A percentile compares a stretch with the other conserved stretches of the same genome.
phyloP scores from a whole-genome alignment of 1,284 basidiomycete genomes.

The Flammula alnicola region DNA sequence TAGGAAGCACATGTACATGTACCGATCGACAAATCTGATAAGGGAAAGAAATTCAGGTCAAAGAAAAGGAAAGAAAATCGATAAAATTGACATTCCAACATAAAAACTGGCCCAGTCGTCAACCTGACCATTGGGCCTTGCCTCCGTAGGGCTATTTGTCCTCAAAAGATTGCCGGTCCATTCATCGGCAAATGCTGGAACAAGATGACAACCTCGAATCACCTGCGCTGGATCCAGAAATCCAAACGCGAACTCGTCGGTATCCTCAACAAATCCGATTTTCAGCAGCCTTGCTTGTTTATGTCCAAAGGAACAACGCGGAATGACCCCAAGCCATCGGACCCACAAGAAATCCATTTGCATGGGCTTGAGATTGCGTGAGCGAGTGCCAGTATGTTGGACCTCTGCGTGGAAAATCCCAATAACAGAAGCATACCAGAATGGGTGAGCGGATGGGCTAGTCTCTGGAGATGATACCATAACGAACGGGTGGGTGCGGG shows the following conservation, averaged over 20 bases:
- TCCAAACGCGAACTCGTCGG: constrained; percentile 38
- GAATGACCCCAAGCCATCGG: constrained; percentile 36
- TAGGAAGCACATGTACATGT: too few relatives aligned
- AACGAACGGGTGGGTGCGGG: constrained; percentile 33
- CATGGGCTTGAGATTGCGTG: not conserved
- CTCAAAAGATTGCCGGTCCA: too few relatives aligned
- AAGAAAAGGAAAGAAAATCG: too few relatives aligned
- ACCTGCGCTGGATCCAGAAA: constrained; percentile 44
- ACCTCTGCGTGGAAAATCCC: constrained; percentile 33
- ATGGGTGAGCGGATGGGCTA: constrained; percentile 15
- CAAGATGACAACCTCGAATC: constrained; percentile 39
- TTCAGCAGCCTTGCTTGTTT: constrained; percentile 31
- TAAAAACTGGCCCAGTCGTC: too few relatives aligned
- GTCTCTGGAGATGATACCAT: constrained; percentile 37
- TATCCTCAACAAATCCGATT: constrained; percentile 35
- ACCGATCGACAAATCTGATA: too few relatives aligned
- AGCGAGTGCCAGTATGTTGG: not conserved
- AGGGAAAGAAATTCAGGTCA: too few relatives aligned
- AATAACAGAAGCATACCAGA: constrained; percentile 28
- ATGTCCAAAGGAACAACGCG: constrained; percentile 21
- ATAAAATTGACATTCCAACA: too few relatives aligned
- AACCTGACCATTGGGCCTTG: too few relatives aligned
- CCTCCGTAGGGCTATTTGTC: too few relatives aligned
- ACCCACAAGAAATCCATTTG: constrained; percentile 43
- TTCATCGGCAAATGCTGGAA: constrained; percentile 45